phyloP scores from a whole-genome alignment of 257 asterid species.

The Eucommia ulmoides region DNA sequence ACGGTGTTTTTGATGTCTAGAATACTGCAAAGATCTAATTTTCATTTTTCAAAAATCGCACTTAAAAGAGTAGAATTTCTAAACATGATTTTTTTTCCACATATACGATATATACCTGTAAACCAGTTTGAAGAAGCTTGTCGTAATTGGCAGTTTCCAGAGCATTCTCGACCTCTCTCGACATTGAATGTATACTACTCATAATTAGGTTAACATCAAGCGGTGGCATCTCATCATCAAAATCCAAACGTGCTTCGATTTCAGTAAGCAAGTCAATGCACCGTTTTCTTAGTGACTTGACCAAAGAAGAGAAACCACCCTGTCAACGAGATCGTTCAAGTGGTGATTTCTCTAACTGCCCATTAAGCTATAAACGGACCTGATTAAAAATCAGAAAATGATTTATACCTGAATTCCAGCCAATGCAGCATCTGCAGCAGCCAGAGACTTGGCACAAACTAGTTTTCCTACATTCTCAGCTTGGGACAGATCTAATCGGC shows the following conservation, averaged over 20 bases:
- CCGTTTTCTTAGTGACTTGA: constrained; percentile 55
- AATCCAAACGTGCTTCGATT: constrained; percentile 96
- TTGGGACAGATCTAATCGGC: constrained; percentile 90
- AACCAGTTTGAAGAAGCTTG: constrained; percentile 88
- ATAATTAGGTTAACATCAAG: constrained; percentile 36
- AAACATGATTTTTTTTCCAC: too few relatives aligned
- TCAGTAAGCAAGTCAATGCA: constrained; percentile 93
- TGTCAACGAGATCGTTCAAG: constrained; percentile 17
- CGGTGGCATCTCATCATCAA: constrained; percentile 98
- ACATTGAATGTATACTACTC: constrained; percentile 46
- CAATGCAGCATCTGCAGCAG: constrained; percentile 93
- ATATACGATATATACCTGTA: too few relatives aligned
- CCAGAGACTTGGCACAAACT: constrained; percentile 72
- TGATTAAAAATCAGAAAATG: not conserved
- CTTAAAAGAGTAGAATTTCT: too few relatives aligned
- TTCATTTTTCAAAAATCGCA: too few relatives aligned
- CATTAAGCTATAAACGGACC: constrained; percentile 1
- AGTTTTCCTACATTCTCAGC: constrained; percentile 82
- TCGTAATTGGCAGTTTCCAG: constrained; percentile 83
- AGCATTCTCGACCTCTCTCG: constrained; percentile 64
- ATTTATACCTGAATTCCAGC: constrained; percentile 74
- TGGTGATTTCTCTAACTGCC: not conserved
- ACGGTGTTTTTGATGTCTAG: too few relatives aligned
- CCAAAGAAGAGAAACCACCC: constrained; percentile 90
- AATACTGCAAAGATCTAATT: too few relatives aligned